These are phyloP conservation scores for Podospora pseudocomata DNA, from an alignment of 495 filamentous ascomycete species.

Conservation along the genomic window DNA sequence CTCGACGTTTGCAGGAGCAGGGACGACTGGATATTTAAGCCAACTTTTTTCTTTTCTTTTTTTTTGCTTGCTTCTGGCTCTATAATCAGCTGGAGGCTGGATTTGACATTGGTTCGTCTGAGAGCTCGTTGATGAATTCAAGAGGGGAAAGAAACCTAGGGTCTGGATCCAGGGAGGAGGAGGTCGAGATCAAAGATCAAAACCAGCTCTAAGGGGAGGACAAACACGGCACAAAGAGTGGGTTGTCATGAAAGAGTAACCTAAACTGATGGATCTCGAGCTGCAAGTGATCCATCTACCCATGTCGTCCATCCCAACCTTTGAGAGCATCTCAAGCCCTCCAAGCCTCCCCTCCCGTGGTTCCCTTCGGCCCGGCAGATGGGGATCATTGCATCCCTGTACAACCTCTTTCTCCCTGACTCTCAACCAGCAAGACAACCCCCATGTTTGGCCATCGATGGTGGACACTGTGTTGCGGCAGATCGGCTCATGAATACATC, in stretches of 20 bases:
- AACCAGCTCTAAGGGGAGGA: neutral
- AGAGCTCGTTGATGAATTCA: neutral
- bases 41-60: neutral
- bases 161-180: neutral
- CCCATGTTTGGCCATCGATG: neutral
- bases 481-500: neutral
- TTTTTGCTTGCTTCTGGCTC: neutral
- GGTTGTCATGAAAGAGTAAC: too few species aligned
- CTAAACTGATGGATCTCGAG: neutral
- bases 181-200: neutral
- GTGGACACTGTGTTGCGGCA: neutral
- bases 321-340: neutral
- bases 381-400: conserved; percentile 9
- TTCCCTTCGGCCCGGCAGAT: neutral
- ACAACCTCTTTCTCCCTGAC: neutral
- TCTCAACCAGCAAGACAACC: neutral
- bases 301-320: conserved; percentile 5
- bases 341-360: neutral
- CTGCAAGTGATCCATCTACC: conserved; percentile 1
- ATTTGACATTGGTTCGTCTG: neutral
- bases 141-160: neutral
- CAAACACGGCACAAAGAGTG: too few species aligned
- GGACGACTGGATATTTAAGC: neutral
- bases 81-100: neutral
- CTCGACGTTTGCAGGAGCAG: neutral